Evolutionary conservation across 805 yeast genomes (phyloP), one percentile per base, ranked within the genome.

Genomic region (Metahyphopichia silvanorum): DNA sequence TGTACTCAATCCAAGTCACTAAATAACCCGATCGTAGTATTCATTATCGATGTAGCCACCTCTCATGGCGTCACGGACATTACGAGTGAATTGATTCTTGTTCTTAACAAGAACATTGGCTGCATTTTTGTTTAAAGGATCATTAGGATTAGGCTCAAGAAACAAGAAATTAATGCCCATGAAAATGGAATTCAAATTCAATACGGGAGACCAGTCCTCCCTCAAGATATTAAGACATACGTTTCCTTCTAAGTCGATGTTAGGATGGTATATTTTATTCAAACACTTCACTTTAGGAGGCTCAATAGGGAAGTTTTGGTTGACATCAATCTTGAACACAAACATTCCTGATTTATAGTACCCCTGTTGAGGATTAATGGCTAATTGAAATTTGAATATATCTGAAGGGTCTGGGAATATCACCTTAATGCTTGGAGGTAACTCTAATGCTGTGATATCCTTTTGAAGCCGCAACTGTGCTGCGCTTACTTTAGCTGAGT

Each of bases 181-280:
- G 35, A 89, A 69, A 6, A 91, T 79, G 4, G 89, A 71, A 52
- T 84, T 86, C 50, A 91, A 63, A 37, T 83, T 85, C 44, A 91
- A 66, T 0, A 88, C 95, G 0, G 98, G 98, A 18, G 88, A 79
- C 98, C 98, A 91, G 55, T 91, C 98, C 55, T 89, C 96, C 45
- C 98, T 68, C 38, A 91, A 66, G 21, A 91, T 89, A 53, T 91
- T 91, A 39, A 91, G 69, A 53, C 98, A 91, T 5, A 91, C 85
- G 51, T 88, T 91, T 0, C 98, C 98, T 27, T 85, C 82, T 14
- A 77, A 53, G 54, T 91, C 96, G 43, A 91, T 91, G 51, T 91
- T 91, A 9, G 98, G 98, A 54, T 91, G 98, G 60, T 84, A 91
- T 4, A 91, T 85, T 50, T 71, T 79, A 33, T 79, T 74, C 19